Percentiles rank a stretch among this genome's conserved stretches.
Evolutionary conservation across 2,329 filamentous ascomycete genomes (phyloP).

Genomic region (Paraphoma sp.): DNA sequence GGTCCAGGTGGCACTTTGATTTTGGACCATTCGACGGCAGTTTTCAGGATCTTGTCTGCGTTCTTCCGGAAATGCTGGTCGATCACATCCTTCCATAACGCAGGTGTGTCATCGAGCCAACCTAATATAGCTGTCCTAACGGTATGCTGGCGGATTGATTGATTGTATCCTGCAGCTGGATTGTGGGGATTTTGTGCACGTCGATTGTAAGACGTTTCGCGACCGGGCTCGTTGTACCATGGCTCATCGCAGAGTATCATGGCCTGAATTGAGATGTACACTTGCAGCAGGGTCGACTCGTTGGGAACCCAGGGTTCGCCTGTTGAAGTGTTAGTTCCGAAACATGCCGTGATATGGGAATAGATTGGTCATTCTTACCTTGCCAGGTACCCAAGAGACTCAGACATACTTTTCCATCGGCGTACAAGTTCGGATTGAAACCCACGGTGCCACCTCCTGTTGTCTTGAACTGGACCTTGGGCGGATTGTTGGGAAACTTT

Average conservation of each 20-base stretch:
- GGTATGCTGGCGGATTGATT: constrained; percentile 29
- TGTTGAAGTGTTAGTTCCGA: neutral
- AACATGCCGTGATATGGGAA: neutral
- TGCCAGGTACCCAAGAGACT: constrained; percentile 47
- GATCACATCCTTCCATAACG: constrained; percentile 33
- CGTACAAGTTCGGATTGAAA: constrained; percentile 63
- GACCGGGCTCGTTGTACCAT: constrained; percentile 62
- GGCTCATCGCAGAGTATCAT: constrained; percentile 64
- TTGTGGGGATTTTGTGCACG: neutral
- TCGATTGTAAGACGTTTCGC: constrained; percentile 18
- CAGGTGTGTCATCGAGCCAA: constrained; percentile 34
- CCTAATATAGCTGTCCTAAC: constrained; percentile 41
- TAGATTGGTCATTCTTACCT: constrained; percentile 19
- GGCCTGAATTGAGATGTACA: constrained; percentile 63
- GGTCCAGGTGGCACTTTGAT: neutral
- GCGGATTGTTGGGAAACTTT: constrained; percentile 54
- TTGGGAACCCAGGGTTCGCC: constrained; percentile 54
- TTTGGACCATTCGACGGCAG: constrained; percentile 26
- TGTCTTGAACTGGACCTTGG: constrained; percentile 53
- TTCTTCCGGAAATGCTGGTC: constrained; percentile 34
- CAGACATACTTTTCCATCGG: constrained; percentile 50
- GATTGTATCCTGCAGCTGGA: constrained; percentile 36
- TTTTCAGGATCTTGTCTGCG: constrained; percentile 29
- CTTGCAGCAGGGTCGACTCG: constrained; percentile 59
- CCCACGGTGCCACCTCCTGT: constrained; percentile 50